Percentiles rank a stretch among this genome's conserved stretches.
Evolutionary conservation across 75 land plant genomes (phyloP).

Genomic region (Pseudotsuga menziesii): DNA sequence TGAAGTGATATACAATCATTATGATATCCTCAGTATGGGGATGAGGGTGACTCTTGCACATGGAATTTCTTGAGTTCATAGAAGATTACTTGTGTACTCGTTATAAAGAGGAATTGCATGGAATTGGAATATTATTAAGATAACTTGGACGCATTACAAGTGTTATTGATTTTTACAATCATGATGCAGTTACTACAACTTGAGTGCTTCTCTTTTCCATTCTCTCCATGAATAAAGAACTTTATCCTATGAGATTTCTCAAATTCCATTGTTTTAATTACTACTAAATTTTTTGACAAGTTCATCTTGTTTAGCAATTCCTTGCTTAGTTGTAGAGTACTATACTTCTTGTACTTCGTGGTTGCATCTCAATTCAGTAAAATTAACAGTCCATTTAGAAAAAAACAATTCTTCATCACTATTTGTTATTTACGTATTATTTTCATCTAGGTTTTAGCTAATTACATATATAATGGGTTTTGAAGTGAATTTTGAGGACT

Average conservation of each 20-base stretch:
- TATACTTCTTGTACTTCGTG: background rate
- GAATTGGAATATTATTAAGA: slow-evolving; percentile 11
- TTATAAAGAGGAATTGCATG: slow-evolving; percentile 11
- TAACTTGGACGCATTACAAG: slow-evolving; percentile 24
- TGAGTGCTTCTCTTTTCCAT: slow-evolving; percentile 11
- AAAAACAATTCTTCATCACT: background rate
- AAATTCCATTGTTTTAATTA: too few species aligned
- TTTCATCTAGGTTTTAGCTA: background rate
- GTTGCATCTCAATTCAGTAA: background rate
- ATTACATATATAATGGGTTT: background rate
- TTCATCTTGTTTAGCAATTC: too few species aligned
- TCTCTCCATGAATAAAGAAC: background rate
- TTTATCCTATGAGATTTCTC: too few species aligned
- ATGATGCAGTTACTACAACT: slow-evolving; percentile 23
- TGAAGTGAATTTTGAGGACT: background rate
- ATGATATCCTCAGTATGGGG: too few species aligned
- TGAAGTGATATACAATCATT: too few species aligned
- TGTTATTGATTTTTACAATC: slow-evolving; percentile 17
- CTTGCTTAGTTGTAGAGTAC: too few species aligned
- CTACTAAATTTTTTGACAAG: too few species aligned
- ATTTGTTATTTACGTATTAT: background rate
- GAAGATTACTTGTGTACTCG: too few species aligned
- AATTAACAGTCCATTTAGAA: background rate
- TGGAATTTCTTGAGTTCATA: too few species aligned
- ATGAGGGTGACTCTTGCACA: too few species aligned